Evolutionary conservation across 1,284 basidiomycete genomes (phyloP).

Genomic region (Wallemia ichthyophaga): DNA sequence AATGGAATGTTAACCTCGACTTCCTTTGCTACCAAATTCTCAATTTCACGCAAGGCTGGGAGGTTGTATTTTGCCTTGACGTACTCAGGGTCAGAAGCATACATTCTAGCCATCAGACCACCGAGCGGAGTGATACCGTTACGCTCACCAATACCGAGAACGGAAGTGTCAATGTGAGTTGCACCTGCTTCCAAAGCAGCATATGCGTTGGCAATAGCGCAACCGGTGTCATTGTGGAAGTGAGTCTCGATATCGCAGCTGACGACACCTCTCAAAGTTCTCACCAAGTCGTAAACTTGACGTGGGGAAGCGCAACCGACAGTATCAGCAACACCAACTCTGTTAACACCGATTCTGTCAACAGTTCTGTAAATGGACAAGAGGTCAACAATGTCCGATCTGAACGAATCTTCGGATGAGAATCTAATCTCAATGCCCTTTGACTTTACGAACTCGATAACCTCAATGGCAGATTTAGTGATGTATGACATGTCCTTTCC

Average conservation of each 20-base stretch:
- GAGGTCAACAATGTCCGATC: conserved; percentile 93
- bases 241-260: conserved; percentile 93
- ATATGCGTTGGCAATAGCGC: conserved; percentile 93
- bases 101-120: conserved; percentile 85
- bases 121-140: conserved; percentile 97
- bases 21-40: conserved; percentile 94
- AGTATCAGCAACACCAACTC: conserved; percentile 96
- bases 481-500: conserved; percentile 99
- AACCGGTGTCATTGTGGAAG: conserved; percentile 87
- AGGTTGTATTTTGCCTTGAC: conserved; percentile 99
- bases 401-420: conserved; percentile 98
- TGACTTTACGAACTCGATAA: conserved; percentile 98
- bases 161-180: conserved; percentile 86
- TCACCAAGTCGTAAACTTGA: conserved; percentile 93
- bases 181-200: conserved; percentile 94
- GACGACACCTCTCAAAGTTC: conserved; percentile 83
- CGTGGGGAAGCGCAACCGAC: conserved; percentile 96
- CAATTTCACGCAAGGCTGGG: conserved; percentile 83
- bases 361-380: conserved; percentile 98
- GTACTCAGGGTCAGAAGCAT: conserved; percentile 85
- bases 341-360: conserved; percentile 97
- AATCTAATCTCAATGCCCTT: conserved; percentile 99
- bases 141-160: conserved; percentile 88
- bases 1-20: conserved; percentile 96
- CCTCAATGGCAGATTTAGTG: conserved; percentile 93